Evolutionary conservation across 306 rosid genomes (phyloP).

Genomic region (Urtica urens): DNA sequence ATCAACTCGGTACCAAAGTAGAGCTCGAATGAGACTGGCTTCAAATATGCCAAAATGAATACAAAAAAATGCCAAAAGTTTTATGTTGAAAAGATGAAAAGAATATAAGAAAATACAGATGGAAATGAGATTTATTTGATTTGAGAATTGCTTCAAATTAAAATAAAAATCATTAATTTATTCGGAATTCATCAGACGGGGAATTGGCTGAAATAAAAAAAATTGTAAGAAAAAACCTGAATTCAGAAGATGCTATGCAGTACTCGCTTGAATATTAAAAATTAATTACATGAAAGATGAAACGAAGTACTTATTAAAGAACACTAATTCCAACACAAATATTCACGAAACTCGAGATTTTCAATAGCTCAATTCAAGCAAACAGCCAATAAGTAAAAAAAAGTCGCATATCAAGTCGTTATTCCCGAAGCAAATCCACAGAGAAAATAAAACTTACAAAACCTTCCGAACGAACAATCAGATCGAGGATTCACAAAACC

Average conservation of each 20-base stretch:
- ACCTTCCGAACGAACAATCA: conserved; percentile 1
- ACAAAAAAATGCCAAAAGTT: too few species aligned
- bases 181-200: too few species aligned
- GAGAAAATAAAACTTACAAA: background rate
- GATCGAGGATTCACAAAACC: background rate
- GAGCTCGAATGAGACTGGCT: too few species aligned
- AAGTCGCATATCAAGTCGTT: background rate
- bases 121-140: too few species aligned
- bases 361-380: background rate
- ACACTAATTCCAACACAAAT: background rate
- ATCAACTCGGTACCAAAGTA: too few species aligned
- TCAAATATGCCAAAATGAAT: too few species aligned
- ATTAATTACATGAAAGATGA: background rate
- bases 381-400: conserved; percentile 1
- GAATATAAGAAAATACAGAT: too few species aligned
- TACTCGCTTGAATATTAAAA: background rate
- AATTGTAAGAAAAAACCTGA: background rate
- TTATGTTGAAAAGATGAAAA: too few species aligned
- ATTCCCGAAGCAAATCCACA: background rate
- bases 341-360: background rate
- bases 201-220: too few species aligned
- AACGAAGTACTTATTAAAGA: background rate
- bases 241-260: background rate
- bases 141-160: too few species aligned
- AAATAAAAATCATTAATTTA: too few species aligned